phyloP scores from a whole-genome alignment of 176 grass and related monocot genomes.

The Avena atlantica region DNA sequence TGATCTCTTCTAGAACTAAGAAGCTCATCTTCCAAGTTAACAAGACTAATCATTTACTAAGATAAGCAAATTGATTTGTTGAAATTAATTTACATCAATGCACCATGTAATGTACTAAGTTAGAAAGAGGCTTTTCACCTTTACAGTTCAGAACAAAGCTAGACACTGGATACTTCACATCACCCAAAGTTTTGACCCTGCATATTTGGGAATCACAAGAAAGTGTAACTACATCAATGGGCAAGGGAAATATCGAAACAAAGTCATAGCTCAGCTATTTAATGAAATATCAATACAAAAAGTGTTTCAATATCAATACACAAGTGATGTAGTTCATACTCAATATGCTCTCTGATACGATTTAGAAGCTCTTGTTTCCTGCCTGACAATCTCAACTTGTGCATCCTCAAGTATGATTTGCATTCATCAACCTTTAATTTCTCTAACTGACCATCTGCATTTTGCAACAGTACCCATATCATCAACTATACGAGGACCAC shows the following conservation, averaged over 20 bases:
- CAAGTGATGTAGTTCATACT: slow-evolving; percentile 47
- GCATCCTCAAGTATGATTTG: slow-evolving; percentile 72
- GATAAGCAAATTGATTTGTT: background rate
- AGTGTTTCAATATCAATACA: background rate
- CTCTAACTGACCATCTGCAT: slow-evolving; percentile 59
- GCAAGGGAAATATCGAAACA: slow-evolving; percentile 18
- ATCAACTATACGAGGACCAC: background rate
- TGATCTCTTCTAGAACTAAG: background rate
- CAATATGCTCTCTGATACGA: slow-evolving; percentile 63
- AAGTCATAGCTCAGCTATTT: background rate
- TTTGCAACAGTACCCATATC: background rate
- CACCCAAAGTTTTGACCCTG: slow-evolving; percentile 58
- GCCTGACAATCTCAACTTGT: slow-evolving; percentile 67
- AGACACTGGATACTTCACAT: slow-evolving; percentile 63
- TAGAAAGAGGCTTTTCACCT: slow-evolving; percentile 50
- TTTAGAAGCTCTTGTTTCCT: slow-evolving; percentile 66
- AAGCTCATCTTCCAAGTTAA: slow-evolving; percentile 4
- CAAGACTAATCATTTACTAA: background rate
- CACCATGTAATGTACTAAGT: background rate
- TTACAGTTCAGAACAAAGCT: slow-evolving; percentile 75
- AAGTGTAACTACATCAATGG: slow-evolving; percentile 17
- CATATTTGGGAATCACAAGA: slow-evolving; percentile 39
- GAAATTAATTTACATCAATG: slow-evolving; percentile 11
- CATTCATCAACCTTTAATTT: slow-evolving; percentile 67
- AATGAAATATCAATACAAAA: background rate